Evolutionary conservation across 768 basidiomycete genomes (phyloP), one percentile per base, ranked within the genome.

Genomic region (Psilocybe sp.): DNA sequence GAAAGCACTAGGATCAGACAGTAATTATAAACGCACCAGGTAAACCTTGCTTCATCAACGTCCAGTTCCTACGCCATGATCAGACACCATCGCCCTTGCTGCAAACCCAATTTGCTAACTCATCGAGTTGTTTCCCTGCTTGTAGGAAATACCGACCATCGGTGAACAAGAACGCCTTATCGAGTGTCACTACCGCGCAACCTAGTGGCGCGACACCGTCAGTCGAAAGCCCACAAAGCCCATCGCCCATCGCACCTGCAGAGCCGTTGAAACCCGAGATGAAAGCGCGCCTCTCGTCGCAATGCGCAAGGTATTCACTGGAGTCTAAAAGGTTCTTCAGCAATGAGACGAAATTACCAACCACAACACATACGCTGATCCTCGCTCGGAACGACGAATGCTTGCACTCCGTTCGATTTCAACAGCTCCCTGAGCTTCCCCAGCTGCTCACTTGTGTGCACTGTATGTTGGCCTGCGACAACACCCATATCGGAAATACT

Each of bases 101-200:
- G 18, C 3, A 18, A 15, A 41, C 18, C 6, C 34, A 19, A 37
- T 41, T 23, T 44, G 58, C 82, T 64, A 57, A 90, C 92, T 77
- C 53, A 65, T 95, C 92, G 56, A 99, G 72, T 68, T 99, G 92
- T 54, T 93, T 80, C 52, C 79, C 82, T 0, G 97, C 97, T 69
- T 99, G 96, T 31, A 98, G 71, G 62, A 89, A 97, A 63, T 99
- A 99, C 40, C 96, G 73, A 3, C 96, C 97, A 71, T 99, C 96
- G 2, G 96, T 98, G 70, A 96, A 98, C 43, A 97, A 75, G 53
- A 76, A 83, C 0, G 94, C 95, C 4, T 82, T 72, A 23, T 84
- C 72, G 41, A 69, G 62, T 0, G 90, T 89, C 18, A 96, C 73
- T 38, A 95, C 64, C 2, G 92, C 94, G 51, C 82, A 87, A 40